phyloP scores from a whole-genome alignment of 148 eudicot species.

The Persicaria maculosa region DNA sequence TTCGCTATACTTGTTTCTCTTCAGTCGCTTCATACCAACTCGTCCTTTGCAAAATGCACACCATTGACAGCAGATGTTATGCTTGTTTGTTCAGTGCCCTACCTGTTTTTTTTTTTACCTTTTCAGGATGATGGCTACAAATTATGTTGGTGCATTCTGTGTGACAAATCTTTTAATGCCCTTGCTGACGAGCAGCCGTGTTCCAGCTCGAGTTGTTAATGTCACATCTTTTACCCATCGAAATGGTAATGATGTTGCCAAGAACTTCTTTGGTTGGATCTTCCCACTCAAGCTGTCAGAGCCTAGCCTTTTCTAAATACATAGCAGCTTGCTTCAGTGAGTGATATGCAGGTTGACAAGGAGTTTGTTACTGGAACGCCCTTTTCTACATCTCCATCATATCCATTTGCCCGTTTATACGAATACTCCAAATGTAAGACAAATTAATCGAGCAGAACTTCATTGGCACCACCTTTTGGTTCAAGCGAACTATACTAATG shows the following conservation, averaged over 20 bases:
- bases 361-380: conserved; percentile 42
- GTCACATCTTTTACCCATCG: conserved; percentile 89
- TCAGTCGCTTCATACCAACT: neutral
- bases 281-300: neutral
- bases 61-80: no score
- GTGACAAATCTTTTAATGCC: conserved; percentile 73
- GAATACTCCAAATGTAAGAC: conserved; percentile 81
- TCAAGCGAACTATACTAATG: neutral
- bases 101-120: conserved; percentile 5
- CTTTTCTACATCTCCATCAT: conserved; percentile 32
- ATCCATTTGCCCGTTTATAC: conserved; percentile 67
- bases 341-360: conserved; percentile 40
- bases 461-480: neutral
- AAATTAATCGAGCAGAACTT: neutral
- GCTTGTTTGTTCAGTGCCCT: neutral
- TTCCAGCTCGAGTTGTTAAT: conserved; percentile 80
- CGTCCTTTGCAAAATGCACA: neutral
- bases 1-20: neutral
- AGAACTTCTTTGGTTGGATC: neutral
- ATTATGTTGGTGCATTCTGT: conserved; percentile 83
- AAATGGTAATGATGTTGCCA: conserved; percentile 37
- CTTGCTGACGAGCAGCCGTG: conserved; percentile 59
- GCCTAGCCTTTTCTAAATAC: neutral
- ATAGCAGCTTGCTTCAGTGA: conserved; percentile 32
- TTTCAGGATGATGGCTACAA: conserved; percentile 78